Evolutionary conservation across 225 moss, liverwort and hornwort genomes (phyloP).

Genomic region (Ulota crispa): DNA sequence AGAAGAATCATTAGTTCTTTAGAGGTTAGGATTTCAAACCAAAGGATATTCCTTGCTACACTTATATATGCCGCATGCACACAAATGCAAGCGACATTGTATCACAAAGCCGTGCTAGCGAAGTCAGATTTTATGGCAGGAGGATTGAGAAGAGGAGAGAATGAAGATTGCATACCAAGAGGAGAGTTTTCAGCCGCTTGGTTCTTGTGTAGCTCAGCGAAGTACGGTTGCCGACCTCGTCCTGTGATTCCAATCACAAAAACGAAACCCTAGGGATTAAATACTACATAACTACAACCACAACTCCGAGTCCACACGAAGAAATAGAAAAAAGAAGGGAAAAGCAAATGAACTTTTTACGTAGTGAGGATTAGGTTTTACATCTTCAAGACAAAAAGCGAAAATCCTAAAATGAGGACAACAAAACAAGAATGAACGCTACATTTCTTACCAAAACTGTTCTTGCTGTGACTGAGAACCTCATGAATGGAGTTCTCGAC

Average conservation of each 20-base stretch:
- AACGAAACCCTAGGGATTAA: constrained; percentile 2
- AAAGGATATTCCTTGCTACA: background rate
- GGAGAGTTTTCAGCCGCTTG: constrained; percentile 11
- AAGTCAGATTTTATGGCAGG: background rate
- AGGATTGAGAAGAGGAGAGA: background rate
- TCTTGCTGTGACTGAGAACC: constrained; percentile 37
- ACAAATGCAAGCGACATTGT: background rate
- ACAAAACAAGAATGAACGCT: background rate
- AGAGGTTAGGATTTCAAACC: background rate
- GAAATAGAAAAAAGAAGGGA: background rate
- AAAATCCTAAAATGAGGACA: background rate
- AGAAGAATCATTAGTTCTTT: background rate
- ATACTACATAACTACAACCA: background rate
- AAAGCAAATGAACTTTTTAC: background rate
- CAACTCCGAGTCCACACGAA: background rate
- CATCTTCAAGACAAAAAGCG: background rate
- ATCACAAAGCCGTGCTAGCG: background rate
- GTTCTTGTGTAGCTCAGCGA: background rate
- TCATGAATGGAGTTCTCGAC: constrained; percentile 41
- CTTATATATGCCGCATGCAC: background rate
- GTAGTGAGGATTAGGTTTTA: background rate
- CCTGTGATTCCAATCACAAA: constrained; percentile 26
- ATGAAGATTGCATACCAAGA: constrained; percentile 23
- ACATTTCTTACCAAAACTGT: constrained; percentile 30
- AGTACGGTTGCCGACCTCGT: constrained; percentile 32